Percentiles rank a stretch among this genome's conserved stretches.
These are phyloP conservation scores for Phytophthora sp. DNA, from an alignment of 352 stramenopile species.

Conservation along the genomic window DNA sequence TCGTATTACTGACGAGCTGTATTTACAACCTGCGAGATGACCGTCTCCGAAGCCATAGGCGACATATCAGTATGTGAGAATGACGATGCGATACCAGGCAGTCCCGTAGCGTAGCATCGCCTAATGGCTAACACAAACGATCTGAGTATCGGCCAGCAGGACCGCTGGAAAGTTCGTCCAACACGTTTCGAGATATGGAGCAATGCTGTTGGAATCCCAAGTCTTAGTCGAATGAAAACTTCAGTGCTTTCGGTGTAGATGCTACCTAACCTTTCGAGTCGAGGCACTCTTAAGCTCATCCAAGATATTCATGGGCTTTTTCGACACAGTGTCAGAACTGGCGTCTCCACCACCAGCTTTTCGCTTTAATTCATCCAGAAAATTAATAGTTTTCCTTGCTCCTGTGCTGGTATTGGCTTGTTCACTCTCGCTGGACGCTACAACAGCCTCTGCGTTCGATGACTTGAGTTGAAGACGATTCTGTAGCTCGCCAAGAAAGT, in stretches of 20 bases:
- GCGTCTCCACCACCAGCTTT: conserved; percentile 13
- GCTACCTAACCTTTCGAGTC: conserved; percentile 5
- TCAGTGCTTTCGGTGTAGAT: not conserved
- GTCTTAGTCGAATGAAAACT: too few relatives aligned
- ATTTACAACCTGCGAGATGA: conserved; percentile 56
- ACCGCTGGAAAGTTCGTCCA: too few relatives aligned
- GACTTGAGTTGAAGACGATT: conserved; percentile 30
- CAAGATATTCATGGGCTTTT: conserved; percentile 42
- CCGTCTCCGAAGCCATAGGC: conserved; percentile 41
- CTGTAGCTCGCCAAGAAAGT: conserved; percentile 55
- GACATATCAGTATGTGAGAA: conserved; percentile 55
- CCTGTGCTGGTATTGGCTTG: not conserved
- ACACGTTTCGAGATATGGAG: conserved; percentile 27
- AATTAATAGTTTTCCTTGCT: conserved; percentile 31
- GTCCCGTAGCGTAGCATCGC: conserved; percentile 39
- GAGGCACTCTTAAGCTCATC: conserved; percentile 55
- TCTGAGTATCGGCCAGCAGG: conserved; percentile 34
- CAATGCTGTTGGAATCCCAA: not conserved
- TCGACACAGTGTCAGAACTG: not conserved
- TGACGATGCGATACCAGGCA: conserved; percentile 38
- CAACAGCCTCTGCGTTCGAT: too few relatives aligned
- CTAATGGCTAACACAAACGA: conserved; percentile 38
- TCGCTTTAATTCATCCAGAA: conserved; percentile 62
- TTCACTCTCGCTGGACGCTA: not conserved
- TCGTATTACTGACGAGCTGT: conserved; percentile 51